A percentile compares a stretch with the other conserved stretches of the same genome.
Evolutionary conservation across 2,329 filamentous ascomycete genomes (phyloP).

Genomic region (Pestalotiopsis sp.): DNA sequence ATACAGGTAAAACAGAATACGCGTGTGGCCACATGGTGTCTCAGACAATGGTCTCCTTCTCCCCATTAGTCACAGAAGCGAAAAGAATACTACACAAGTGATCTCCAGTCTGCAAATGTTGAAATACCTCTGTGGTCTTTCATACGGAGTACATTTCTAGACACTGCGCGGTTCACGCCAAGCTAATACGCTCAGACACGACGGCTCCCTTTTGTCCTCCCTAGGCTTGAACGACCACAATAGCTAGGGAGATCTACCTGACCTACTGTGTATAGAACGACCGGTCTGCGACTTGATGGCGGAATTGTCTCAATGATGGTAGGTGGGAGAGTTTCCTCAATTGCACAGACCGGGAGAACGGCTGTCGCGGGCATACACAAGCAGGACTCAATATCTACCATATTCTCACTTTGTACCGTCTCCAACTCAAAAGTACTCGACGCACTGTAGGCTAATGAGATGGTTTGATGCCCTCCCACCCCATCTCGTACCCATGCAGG

Average conservation of each 20-base stretch:
- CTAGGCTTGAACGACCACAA: neutral
- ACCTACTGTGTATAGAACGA: neutral
- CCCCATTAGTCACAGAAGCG: neutral
- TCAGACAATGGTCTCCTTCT: neutral
- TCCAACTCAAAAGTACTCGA: neutral
- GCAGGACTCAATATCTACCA: too few species aligned
- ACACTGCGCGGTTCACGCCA: neutral
- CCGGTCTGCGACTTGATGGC: neutral
- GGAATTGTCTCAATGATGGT: neutral
- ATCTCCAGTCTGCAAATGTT: neutral
- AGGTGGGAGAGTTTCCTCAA: neutral
- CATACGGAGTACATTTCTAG: neutral
- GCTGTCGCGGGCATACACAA: too few species aligned
- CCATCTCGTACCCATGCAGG: neutral
- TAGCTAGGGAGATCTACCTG: neutral
- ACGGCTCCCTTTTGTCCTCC: neutral
- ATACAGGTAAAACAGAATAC: neutral
- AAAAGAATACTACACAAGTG: neutral
- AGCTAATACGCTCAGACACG: neutral
- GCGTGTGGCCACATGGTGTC: neutral
- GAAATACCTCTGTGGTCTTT: too few species aligned
- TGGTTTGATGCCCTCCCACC: neutral
- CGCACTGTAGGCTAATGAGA: neutral
- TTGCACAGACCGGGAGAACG: too few species aligned
- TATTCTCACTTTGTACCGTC: too few species aligned